Evolutionary conservation across 2,329 filamentous ascomycete species (phyloP), one percentile per base, ranked within the genome.

Genomic region (Fusarium sp.): DNA sequence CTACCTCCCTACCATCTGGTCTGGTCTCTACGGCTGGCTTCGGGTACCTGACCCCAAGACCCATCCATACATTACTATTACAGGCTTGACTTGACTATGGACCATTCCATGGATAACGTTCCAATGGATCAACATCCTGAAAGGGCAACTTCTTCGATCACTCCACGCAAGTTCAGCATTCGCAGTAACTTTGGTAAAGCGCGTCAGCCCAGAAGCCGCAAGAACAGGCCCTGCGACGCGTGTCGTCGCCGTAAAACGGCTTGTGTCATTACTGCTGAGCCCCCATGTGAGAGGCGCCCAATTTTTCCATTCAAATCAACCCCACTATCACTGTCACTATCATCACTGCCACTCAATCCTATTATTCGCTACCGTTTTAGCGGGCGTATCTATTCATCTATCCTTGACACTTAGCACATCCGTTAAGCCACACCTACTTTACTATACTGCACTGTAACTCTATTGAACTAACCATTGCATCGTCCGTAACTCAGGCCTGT

Each of bases 181-280:
- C 78, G 80, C 60, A 82, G 80, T 71, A 79, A 79, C 63, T 81
- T 81, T 70, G 80, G 80, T 60, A 75, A 74, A 44, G 76, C 80
- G 20, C 73, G 80, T 50, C 75, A 79, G 68, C 79, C 77, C 34
- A 72, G 82, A 56, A 83, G 82, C 70, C 79, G 82, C 59, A 84
- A 83, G 73, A 81, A 81, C 58, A 77, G 81, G 28, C 82, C 82
- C 3, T 84, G 82, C 62, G 82, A 84, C 72, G 76, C 78, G 12
- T 84, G 82, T 65, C 80, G 82, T 10, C 75, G 75, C 46, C 76
- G 82, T 18, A 84, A 83, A 74, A 83, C 81, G 41, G 82, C 80
- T n/a, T 84, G 82, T 69, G 78, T 83, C 9, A 83, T 84, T 56
- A 77, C 80, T 31, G 75, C 75, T 12, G 74, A 78, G 59, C 82